These are phyloP conservation scores for Moesziomyces antarcticus DNA, from an alignment of 1,284 basidiomycete species.

Conservation along the genomic window DNA sequence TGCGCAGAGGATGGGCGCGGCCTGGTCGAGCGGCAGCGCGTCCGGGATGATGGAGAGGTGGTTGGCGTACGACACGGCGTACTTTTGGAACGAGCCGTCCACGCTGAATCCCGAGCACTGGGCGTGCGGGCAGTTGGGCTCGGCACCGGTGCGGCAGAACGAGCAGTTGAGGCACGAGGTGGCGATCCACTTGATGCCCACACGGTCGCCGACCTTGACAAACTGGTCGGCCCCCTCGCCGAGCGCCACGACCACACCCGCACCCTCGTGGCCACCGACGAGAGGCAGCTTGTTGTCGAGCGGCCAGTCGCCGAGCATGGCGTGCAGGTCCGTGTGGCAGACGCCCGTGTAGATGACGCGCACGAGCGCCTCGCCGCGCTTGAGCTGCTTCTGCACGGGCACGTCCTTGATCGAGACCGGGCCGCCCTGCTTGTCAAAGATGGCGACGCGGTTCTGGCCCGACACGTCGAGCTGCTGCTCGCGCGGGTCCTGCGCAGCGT, in stretches of 20 bases:
- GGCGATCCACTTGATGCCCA: constrained; percentile 79
- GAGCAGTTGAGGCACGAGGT: constrained; percentile 79
- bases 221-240: constrained; percentile 75
- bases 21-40: constrained; percentile 74
- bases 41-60: constrained; percentile 73
- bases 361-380: constrained; percentile 83
- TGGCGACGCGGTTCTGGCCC: constrained; percentile 46
- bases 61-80: constrained; percentile 75
- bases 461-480: constrained; percentile 52
- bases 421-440: constrained; percentile 57
- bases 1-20: constrained; percentile 82
- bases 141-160: constrained; percentile 77
- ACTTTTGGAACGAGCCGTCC: constrained; percentile 84
- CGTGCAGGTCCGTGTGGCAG: constrained; percentile 59
- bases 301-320: constrained; percentile 66
- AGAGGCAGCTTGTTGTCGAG: constrained; percentile 75
- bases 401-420: constrained; percentile 45
- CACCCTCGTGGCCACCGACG: constrained; percentile 84
- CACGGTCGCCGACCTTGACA: constrained; percentile 77
- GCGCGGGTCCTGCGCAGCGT: constrained; percentile 38
- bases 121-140: constrained; percentile 71
- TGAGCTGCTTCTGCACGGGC: constrained; percentile 76
- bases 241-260: constrained; percentile 78
- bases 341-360: constrained; percentile 71
- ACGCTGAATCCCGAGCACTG: constrained; percentile 72